Evolutionary conservation across 352 stramenopile genomes (phyloP), one percentile per base, ranked within the genome.

Genomic region (Phytophthora sansomeana): DNA sequence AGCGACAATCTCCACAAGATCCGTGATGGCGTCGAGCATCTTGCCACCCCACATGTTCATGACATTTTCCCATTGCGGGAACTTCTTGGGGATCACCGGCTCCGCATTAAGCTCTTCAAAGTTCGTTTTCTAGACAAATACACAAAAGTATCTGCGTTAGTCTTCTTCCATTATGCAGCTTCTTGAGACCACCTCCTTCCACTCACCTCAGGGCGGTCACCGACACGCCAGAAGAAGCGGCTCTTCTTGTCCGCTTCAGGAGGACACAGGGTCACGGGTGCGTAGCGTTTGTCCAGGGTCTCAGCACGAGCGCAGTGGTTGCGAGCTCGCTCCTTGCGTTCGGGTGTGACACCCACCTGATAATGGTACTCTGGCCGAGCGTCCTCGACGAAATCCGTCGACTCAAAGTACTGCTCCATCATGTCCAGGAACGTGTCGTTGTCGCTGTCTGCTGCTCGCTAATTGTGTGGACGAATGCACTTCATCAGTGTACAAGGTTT

Each of bases 1-100:
- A 6, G 90, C 93, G 26, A 88, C 79, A 72, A 98, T 97, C 64
- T 95, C 82, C 13, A 96, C 88, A 29, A 98, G 74, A 43, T 92
- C 84, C 29, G 73, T 78, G 43, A 97, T 84, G 19, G 90, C 77
- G 29, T 66, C 69, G 38, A 96, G 70, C 85, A 98, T 96, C 77
- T 97, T 97, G 56, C 75, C 74, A 49, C 93, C 93, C 93, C 93
- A 98, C 75, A 88, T 91, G 72, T 98, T 85, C 93, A 98, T 98
- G 33, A 87, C 78, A 10, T 54, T 61, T 58, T 85, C 76, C 93
- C 93, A 98, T 71, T 98, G 85, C 5, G 85, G 81, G 53, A 98
- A 97, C 5, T 66, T 77, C 39, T 77, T 81, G 0, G 93, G 93
- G 19, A 98, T 68, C 35, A 98, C 91, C 0, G 89, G 88, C 36